phyloP scores from a whole-genome alignment of 495 filamentous ascomycete genomes.

The Penicillium manginii region DNA sequence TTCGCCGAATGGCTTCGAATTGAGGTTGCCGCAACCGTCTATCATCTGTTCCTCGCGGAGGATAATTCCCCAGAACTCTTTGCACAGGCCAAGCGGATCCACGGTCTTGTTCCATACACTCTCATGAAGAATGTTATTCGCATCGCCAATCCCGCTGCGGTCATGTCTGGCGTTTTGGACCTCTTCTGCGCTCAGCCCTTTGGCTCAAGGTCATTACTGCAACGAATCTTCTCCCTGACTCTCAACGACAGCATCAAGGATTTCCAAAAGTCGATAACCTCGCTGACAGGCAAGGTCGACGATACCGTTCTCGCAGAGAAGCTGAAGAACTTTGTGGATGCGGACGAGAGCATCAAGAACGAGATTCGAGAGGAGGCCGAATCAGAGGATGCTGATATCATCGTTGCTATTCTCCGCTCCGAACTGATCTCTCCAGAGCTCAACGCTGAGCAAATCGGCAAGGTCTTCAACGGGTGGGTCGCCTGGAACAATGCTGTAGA shows the following conservation, averaged over 20 bases:
- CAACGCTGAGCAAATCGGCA: constrained; percentile 71
- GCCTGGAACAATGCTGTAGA: constrained; percentile 95
- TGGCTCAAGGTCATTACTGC: constrained; percentile 83
- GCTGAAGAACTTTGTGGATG: constrained; percentile 74
- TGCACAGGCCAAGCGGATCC: constrained; percentile 89
- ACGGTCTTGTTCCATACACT: constrained; percentile 89
- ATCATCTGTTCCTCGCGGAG: constrained; percentile 96
- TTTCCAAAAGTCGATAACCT: constrained; percentile 83
- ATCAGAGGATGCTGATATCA: constrained; percentile 73
- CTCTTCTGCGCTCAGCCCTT: constrained; percentile 95
- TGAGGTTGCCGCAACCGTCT: constrained; percentile 94
- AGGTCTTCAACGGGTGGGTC: constrained; percentile 92
- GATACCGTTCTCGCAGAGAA: constrained; percentile 82
- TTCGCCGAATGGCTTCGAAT: constrained; percentile 99
- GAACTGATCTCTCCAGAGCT: constrained; percentile 73
- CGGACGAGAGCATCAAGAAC: constrained; percentile 73
- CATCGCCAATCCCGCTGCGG: constrained; percentile 91
- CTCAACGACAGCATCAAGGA: constrained; percentile 85
- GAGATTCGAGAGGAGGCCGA: constrained; percentile 72
- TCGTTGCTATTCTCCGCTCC: constrained; percentile 80
- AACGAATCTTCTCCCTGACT: constrained; percentile 90
- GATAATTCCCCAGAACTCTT: constrained; percentile 97
- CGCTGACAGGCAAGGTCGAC: constrained; percentile 71
- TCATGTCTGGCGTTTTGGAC: constrained; percentile 92
- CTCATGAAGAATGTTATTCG: constrained; percentile 95